Evolutionary conservation across 1,284 basidiomycete species (phyloP).

Genomic region (Puccinia hordei): DNA sequence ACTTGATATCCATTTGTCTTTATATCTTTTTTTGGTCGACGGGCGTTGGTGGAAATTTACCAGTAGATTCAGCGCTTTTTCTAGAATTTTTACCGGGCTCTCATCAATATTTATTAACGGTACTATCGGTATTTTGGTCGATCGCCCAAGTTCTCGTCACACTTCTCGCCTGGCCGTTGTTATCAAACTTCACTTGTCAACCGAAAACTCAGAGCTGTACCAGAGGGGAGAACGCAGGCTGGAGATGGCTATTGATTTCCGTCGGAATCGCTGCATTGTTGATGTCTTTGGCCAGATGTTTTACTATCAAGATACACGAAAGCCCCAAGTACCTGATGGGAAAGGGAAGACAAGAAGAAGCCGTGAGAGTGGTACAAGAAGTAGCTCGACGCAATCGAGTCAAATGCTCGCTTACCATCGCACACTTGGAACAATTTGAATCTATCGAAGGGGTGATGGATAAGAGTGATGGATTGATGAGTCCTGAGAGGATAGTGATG

Average conservation of each 20-base stretch:
- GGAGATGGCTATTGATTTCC: slow-evolving; percentile 76
- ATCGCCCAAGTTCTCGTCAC: slow-evolving; percentile 66
- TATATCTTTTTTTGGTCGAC: slow-evolving; percentile 76
- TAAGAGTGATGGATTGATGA: background rate
- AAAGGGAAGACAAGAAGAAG: slow-evolving; percentile 76
- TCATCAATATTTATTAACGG: slow-evolving; percentile 89
- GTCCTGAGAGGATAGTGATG: background rate
- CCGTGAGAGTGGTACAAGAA: slow-evolving; percentile 74
- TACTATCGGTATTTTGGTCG: slow-evolving; percentile 80
- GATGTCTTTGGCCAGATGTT: slow-evolving; percentile 64
- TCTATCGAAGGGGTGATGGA: background rate
- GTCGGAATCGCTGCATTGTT: slow-evolving; percentile 63
- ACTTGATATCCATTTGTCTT: slow-evolving; percentile 77
- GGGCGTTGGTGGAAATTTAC: slow-evolving; percentile 86
- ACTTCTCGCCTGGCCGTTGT: slow-evolving; percentile 66
- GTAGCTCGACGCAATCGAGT: slow-evolving; percentile 80
- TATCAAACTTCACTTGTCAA: slow-evolving; percentile 72
- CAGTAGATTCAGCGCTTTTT: slow-evolving; percentile 89
- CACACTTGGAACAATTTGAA: too few relatives aligned
- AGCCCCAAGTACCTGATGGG: slow-evolving; percentile 87
- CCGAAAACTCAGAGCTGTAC: slow-evolving; percentile 71
- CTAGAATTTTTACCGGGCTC: slow-evolving; percentile 88
- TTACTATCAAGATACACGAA: slow-evolving; percentile 87
- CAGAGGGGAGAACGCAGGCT: slow-evolving; percentile 71
- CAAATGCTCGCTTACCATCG: slow-evolving; percentile 9